Evolutionary conservation across 2,329 filamentous ascomycete species (phyloP).

Genomic region (Aspergillus piperis): DNA sequence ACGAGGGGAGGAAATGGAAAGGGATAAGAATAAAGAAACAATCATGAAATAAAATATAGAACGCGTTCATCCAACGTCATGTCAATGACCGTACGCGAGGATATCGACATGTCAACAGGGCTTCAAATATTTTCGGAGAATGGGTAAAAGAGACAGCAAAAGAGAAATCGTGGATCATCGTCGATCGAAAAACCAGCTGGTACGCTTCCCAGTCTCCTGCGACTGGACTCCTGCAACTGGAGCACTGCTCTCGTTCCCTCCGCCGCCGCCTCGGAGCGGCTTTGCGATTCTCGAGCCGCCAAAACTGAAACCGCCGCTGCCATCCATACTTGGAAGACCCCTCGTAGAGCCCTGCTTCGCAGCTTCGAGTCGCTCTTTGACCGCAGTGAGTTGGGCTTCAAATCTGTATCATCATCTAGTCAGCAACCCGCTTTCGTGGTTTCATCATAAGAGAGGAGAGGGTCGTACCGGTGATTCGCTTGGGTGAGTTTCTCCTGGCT

Average conservation of each 20-base stretch:
- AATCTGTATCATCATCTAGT: slow-evolving; percentile 63
- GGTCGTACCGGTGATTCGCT: slow-evolving; percentile 88
- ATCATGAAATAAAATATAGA: slow-evolving; percentile 6
- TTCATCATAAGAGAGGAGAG: slow-evolving; percentile 12
- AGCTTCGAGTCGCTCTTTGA: slow-evolving; percentile 96
- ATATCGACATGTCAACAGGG: slow-evolving; percentile 10
- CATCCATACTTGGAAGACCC: slow-evolving; percentile 68
- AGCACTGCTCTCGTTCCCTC: slow-evolving; percentile 36
- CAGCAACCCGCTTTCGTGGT: too few relatives aligned
- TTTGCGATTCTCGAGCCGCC: slow-evolving; percentile 64
- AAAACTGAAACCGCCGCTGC: slow-evolving; percentile 72
- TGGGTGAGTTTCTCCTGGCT: slow-evolving; percentile 98
- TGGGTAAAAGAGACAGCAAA: slow-evolving; percentile 29
- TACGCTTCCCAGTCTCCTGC: slow-evolving; percentile 69
- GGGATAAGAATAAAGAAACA: neutral
- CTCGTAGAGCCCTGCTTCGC: slow-evolving; percentile 90
- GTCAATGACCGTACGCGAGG: slow-evolving; percentile 1
- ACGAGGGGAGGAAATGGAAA: neutral
- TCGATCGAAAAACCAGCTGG: slow-evolving; percentile 54
- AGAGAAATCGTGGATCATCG: slow-evolving; percentile 39
- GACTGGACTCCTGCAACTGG: slow-evolving; percentile 59
- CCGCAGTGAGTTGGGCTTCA: slow-evolving; percentile 91
- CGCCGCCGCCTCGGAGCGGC: slow-evolving; percentile 58
- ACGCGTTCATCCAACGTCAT: slow-evolving; percentile 5
- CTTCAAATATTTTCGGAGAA: slow-evolving; percentile 26